Percentiles rank a stretch among this genome's conserved stretches.
Conservation (phyloP, 345 rosid genomes). For the Atalantia buxifolia region DNA sequence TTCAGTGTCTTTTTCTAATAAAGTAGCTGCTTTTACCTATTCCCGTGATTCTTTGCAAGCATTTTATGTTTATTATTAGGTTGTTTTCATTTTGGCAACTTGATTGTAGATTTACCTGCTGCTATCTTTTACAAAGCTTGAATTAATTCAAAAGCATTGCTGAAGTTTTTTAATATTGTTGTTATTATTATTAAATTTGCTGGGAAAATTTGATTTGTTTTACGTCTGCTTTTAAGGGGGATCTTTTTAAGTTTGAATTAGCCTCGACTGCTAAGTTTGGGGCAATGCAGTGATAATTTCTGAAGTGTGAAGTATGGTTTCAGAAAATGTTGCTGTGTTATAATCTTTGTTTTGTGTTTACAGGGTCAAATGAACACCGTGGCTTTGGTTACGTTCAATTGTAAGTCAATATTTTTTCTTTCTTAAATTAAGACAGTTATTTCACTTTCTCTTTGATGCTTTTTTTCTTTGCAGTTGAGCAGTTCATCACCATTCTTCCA, state of each 20-base stretch:
- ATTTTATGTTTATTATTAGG: neutral
- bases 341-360: constrained; percentile 4
- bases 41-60: neutral
- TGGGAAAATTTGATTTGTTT: neutral
- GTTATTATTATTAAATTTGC: neutral
- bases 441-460: neutral
- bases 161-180: neutral
- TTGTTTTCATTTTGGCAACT: neutral
- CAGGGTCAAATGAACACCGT: constrained; percentile 81
- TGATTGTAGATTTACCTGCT: neutral
- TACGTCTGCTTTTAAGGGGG: neutral
- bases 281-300: neutral
- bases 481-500: neutral
- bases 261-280: neutral
- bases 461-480: neutral
- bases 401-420: constrained; percentile 39
- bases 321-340: neutral
- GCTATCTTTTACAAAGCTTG: neutral
- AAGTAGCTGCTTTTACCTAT: neutral
- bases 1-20: neutral
- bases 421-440: neutral
- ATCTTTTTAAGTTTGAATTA: neutral
- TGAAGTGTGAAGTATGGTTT: neutral
- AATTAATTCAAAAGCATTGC: neutral
- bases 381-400: constrained; percentile 78